Base-by-base conservation (phyloP, 768 basidiomycete genomes). In the Clitopilus hobsonii region DNA sequence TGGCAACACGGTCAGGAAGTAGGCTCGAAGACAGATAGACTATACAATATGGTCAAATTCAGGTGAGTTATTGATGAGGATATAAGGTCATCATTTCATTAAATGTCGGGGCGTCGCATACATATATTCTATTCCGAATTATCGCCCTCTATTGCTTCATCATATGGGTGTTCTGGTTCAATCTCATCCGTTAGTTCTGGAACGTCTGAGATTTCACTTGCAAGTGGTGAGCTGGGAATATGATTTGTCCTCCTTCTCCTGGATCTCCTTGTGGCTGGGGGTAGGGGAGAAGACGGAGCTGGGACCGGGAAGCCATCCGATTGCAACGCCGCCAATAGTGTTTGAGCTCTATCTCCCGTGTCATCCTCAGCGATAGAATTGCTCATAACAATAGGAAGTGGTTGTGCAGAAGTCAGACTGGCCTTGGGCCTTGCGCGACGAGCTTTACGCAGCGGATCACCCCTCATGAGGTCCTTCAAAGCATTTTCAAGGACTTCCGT, bases 321-420 rank as follows among this genome's bases (percentile, higher is more conserved):
- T 66, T 92, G 78, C 25, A 93, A 76, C 32, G 77, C 80, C 6
- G 86, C 87, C 53, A 93, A 67, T 87, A 94, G 88, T 60, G 86
- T 83, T 52, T 80, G 81, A 3, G 91, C 91, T 49, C 82, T 71
- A 56, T 84, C 79, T 4, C 75, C 79, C 47, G 66, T 63, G 48
- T 74, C 73, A 18, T 63, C 61, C 32, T 61, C 54, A 29, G 67
- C 60, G 53, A 61, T 65, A 11, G 69, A 54, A 23, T 67, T 70
- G 49, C 76, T 73, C 18, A 73, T 54, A 32, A 64, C 65, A 50
- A 73, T 62, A n/a, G 67, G 65, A 52, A 67, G 67, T 38, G 69
- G 74, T 52, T 65, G 69, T 49, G 61, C 62, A 54, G 67, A 58
- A 32, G 66, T 69, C 58, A 52, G 59, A 38, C 77, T 74, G 18